Conservation (phyloP, 176 grass and related monocot genomes). For the Oryza meyeriana region DNA sequence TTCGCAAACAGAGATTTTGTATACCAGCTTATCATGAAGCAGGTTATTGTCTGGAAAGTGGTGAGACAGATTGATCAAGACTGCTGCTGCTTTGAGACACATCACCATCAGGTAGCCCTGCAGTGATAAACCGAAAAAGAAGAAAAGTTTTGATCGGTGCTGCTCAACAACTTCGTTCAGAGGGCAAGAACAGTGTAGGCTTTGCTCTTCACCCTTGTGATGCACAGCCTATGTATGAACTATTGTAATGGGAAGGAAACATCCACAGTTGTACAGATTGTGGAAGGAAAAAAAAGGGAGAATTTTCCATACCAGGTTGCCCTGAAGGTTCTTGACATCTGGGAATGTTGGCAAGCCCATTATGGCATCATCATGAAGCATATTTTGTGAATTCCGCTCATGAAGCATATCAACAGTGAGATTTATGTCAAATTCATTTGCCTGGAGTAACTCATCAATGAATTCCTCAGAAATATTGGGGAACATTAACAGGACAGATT, state of each 20-base stretch:
- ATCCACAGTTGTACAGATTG: too few relatives aligned
- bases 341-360: neutral
- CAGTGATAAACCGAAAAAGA: neutral
- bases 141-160: neutral
- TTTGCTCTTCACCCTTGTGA: neutral
- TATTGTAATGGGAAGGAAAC: too few relatives aligned
- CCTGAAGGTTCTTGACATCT: neutral
- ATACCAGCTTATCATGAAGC: conserved; percentile 24
- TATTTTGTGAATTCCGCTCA: conserved; percentile 27
- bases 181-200: neutral
- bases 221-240: too few relatives aligned
- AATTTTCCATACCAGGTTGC: neutral
- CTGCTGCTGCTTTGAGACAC: conserved; percentile 11
- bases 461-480: conserved; percentile 35
- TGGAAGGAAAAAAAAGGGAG: neutral
- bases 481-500: conserved; percentile 20
- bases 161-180: too few relatives aligned
- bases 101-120: conserved; percentile 16
- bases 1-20: neutral
- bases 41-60: neutral
- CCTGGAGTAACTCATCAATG: conserved; percentile 32
- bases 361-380: conserved; percentile 24
- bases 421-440: conserved; percentile 37
- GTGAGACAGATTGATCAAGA: neutral
- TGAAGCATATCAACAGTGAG: conserved; percentile 30